Conservation (phyloP, 164 flowering plant genomes). For the Aristolochia contorta region DNA sequence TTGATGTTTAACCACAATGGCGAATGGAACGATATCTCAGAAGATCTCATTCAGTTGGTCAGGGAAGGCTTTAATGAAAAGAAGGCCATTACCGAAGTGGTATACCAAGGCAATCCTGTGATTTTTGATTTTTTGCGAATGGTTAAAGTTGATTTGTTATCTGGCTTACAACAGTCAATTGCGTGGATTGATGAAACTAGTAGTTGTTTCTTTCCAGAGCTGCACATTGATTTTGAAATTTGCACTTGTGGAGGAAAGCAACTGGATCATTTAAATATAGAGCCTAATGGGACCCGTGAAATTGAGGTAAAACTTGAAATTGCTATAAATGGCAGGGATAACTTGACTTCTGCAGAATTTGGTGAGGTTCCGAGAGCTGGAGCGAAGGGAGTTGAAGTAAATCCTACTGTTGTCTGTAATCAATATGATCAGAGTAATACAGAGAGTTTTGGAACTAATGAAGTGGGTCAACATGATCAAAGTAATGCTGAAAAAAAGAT, state of each 20-base stretch:
- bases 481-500: conserved; percentile 20
- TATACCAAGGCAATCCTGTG: conserved; percentile 28
- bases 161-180: conserved; percentile 49
- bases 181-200: conserved; percentile 91
- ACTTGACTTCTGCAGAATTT: conserved; percentile 31
- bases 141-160: conserved; percentile 46
- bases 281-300: conserved; percentile 31
- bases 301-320: conserved; percentile 68
- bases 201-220: conserved; percentile 72
- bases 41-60: conserved; percentile 24
- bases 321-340: conserved; percentile 37
- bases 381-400: conserved; percentile 27
- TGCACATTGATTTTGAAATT: conserved; percentile 22
- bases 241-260: conserved; percentile 13
- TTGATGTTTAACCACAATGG: conserved; percentile 54
- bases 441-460: conserved; percentile 24
- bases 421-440: conserved; percentile 4
- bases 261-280: conserved; percentile 11
- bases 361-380: conserved; percentile 48
- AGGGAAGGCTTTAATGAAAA: conserved; percentile 41
- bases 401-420: conserved; percentile 12
- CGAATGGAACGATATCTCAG: conserved; percentile 66
- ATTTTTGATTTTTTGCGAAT: conserved; percentile 66
- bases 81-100: conserved; percentile 47
- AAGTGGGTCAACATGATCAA: conserved; percentile 17